These are phyloP conservation scores for Phytophthora agathidicida DNA, from an alignment of 352 stramenopile species.

Conservation along the genomic window DNA sequence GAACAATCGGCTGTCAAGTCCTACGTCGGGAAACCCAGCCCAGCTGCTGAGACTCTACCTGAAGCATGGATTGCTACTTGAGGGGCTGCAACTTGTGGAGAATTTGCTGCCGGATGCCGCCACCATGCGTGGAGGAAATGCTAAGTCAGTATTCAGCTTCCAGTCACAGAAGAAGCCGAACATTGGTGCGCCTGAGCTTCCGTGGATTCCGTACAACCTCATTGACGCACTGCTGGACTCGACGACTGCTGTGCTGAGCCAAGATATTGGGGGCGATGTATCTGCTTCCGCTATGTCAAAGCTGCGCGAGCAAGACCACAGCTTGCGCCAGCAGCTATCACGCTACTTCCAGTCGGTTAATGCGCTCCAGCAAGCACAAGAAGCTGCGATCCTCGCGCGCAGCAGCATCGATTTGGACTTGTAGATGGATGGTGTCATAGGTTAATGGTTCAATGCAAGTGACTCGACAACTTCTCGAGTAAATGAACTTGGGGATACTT, in stretches of 20 bases:
- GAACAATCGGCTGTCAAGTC: constrained; percentile 41
- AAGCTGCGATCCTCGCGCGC: constrained; percentile 48
- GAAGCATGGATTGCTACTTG: constrained; percentile 64
- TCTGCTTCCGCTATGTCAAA: constrained; percentile 21
- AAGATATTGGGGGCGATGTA: constrained; percentile 10
- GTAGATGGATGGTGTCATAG: constrained; percentile 13
- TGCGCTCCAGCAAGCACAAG: constrained; percentile 59
- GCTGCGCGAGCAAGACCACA: constrained; percentile 39
- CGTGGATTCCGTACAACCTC: constrained; percentile 76
- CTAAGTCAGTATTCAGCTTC: constrained; percentile 29
- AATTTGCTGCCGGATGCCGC: constrained; percentile 41
- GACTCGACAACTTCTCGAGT: constrained; percentile 2
- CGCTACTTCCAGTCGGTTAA: constrained; percentile 62
- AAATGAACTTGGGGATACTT: not conserved
- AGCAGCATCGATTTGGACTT: constrained; percentile 29
- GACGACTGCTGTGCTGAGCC: constrained; percentile 41
- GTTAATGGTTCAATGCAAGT: constrained; percentile 17
- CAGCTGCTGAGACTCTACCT: constrained; percentile 67
- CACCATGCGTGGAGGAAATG: constrained; percentile 4
- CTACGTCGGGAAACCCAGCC: constrained; percentile 50
- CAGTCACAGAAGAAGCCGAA: constrained; percentile 36
- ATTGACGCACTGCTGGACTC: constrained; percentile 68
- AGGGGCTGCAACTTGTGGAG: constrained; percentile 64
- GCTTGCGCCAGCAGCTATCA: constrained; percentile 44
- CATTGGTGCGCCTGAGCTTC: constrained; percentile 29